Evolutionary conservation across 2,329 filamentous ascomycete species (phyloP).

Genomic region (Aspergillus oerlinghausenensis): DNA sequence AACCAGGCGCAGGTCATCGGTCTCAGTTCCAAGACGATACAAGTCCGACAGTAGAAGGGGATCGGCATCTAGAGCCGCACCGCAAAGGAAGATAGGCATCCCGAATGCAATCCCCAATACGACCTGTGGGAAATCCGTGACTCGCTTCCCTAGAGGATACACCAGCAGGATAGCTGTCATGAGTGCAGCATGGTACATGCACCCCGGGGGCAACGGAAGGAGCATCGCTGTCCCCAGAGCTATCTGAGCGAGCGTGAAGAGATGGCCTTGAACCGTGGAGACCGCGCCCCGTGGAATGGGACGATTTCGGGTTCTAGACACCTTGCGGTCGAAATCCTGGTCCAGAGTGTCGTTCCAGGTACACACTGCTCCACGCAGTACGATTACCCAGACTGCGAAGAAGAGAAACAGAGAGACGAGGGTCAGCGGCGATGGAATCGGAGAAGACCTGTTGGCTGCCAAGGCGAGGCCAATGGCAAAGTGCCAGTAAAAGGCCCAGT

Average conservation of each 20-base stretch:
- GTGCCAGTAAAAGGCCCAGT: slow-evolving; percentile 81
- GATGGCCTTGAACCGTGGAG: slow-evolving; percentile 64
- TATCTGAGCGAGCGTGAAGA: slow-evolving; percentile 66
- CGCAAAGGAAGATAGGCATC: slow-evolving; percentile 39
- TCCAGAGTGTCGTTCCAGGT: slow-evolving; percentile 91
- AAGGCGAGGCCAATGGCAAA: slow-evolving; percentile 80
- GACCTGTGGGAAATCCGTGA: slow-evolving; percentile 83
- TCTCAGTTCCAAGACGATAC: not conserved
- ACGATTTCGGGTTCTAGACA: slow-evolving; percentile 68
- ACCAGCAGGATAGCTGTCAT: slow-evolving; percentile 54
- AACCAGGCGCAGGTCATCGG: not conserved
- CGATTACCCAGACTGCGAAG: slow-evolving; percentile 70
- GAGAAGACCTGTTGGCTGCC: slow-evolving; percentile 51
- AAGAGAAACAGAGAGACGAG: slow-evolving; percentile 45
- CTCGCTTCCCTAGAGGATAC: slow-evolving; percentile 79
- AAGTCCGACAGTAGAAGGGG: not conserved
- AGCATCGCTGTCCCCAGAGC: not conserved
- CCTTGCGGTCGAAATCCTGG: slow-evolving; percentile 76
- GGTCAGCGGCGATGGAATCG: slow-evolving; percentile 59
- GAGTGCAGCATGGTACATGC: not conserved
- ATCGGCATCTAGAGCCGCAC: not conserved
- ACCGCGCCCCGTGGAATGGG: slow-evolving; percentile 78
- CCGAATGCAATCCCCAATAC: slow-evolving; percentile 78
- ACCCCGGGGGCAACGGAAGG: not conserved
- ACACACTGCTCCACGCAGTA: slow-evolving; percentile 86